Evolutionary conservation across 805 yeast genomes (phyloP).

Genomic region (Geotrichum ghanense): DNA sequence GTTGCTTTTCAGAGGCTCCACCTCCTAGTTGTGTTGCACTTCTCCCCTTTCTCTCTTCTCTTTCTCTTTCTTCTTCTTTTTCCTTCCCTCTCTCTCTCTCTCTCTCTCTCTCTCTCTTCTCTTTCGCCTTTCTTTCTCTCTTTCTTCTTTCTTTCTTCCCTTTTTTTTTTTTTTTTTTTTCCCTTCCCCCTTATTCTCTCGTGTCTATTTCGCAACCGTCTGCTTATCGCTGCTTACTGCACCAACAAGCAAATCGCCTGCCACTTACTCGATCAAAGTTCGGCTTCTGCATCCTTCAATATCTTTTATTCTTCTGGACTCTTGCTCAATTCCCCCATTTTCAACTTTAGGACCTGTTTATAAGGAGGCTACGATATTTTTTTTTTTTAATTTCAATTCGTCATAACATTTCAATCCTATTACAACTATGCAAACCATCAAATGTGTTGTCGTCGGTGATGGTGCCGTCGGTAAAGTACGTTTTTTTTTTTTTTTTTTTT

Average conservation of each 20-base stretch:
- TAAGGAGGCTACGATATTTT: no score
- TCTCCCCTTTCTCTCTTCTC: background rate
- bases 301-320: no score
- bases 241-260: no score
- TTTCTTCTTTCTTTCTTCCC: background rate
- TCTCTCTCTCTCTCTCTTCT: background rate
- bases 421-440: conserved; percentile 31
- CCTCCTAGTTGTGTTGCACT: no score
- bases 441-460: conserved; percentile 98
- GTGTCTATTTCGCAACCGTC: background rate
- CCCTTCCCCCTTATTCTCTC: background rate
- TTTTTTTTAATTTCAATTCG: no score
- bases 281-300: no score
- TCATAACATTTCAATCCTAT: no score
- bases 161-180: no score
- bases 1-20: no score
- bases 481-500: conserved; percentile 4
- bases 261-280: no score
- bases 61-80: background rate
- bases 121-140: background rate
- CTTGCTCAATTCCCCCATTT: no score
- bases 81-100: background rate
- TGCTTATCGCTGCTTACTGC: background rate
- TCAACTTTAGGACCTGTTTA: no score
- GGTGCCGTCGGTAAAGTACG: conserved; percentile 93